Base-by-base conservation (phyloP, 2,329 filamentous ascomycete genomes). In the Mycocentrospora acerina region DNA sequence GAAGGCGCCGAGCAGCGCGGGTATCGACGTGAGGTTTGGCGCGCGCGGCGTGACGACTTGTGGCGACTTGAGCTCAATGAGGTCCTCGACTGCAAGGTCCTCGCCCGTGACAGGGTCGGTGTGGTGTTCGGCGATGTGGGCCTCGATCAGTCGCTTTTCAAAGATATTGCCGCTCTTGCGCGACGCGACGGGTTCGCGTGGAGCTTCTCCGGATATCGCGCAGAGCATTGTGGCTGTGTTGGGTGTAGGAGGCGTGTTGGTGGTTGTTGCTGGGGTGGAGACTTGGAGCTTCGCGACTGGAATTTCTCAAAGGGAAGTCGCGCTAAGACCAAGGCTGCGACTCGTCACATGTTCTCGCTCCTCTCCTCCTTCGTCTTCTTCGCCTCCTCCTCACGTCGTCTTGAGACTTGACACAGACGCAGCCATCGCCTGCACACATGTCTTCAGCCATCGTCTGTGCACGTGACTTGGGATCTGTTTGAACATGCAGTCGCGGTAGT, bases 21-120 rank as follows among this genome's bases (percentile, higher is more conserved):
- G 93, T 62, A 98, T 95, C 25, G 93, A 98, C 37, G 93, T 97
- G 59, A 97, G 82, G 24, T 89, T 90, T 22, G 93, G 91, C 42
- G 93, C 90, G 60, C 93, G 82, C 34, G 93, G 91, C 57, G 87
- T 86, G 46, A 96, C 88, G 55, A 89, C 80, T 71, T 86, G 84
- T 55, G 86, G 79, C 42, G 88, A 83, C 73, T 93, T 89, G 68
- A 98, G 79, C 50, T 90, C 84, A 60, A 98, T 78, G 44, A 98
- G 81, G 68, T 98, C 93, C 51, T 95, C 88, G 44, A 78, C 68
- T 38, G 86, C 80, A 38, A 97, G 80, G 39, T 91, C 85, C 65
- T 95, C 88, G 63, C 88, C 88, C 40, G 86, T 93, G 42, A 90
- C 84, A 19, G 93, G 93, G 60, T 98, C 93, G 53, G 89, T 94